Percentiles rank a stretch among this genome's conserved stretches.
These are phyloP conservation scores for Ceratocystis papillata DNA, from an alignment of 2,329 filamentous ascomycete genomes.

Conservation along the genomic window DNA sequence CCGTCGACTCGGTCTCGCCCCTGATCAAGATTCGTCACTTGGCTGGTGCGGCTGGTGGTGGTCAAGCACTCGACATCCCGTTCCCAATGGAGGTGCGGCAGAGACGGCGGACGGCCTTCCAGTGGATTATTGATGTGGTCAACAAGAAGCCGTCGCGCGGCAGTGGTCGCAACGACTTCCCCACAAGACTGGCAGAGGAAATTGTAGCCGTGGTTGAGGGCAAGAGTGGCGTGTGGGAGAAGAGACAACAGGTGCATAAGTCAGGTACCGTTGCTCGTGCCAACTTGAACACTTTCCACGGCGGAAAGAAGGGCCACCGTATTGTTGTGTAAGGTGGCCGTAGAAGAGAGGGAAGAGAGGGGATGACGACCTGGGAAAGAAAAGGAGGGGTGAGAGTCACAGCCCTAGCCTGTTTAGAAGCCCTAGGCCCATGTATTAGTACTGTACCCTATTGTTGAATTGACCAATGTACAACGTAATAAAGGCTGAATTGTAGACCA, in stretches of 20 bases:
- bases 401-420: neutral
- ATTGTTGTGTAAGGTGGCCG: conserved; percentile 21
- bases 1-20: conserved; percentile 86
- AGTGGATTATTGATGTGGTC: conserved; percentile 82
- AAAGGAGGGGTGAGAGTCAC: neutral
- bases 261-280: conserved; percentile 64
- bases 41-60: conserved; percentile 74
- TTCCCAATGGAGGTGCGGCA: conserved; percentile 64
- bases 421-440: conserved; percentile 21
- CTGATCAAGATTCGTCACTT: conserved; percentile 68
- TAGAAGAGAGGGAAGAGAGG: neutral
- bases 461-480: neutral
- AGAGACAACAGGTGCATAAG: conserved; percentile 67
- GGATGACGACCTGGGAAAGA: neutral
- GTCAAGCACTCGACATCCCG: conserved; percentile 71
- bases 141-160: conserved; percentile 64
- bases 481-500: no score
- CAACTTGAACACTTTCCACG: conserved; percentile 42
- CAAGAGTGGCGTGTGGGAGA: conserved; percentile 72
- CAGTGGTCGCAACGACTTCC: conserved; percentile 61
- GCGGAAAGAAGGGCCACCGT: conserved; percentile 23
- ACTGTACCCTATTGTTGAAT: conserved; percentile 19
- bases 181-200: conserved; percentile 72
- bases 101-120: conserved; percentile 64
- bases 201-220: conserved; percentile 81